Percentiles rank a stretch among this genome's conserved stretches.
Evolutionary conservation across 78 protist species (phyloP).

Genomic region (Dictyostelium brefeldianum): DNA sequence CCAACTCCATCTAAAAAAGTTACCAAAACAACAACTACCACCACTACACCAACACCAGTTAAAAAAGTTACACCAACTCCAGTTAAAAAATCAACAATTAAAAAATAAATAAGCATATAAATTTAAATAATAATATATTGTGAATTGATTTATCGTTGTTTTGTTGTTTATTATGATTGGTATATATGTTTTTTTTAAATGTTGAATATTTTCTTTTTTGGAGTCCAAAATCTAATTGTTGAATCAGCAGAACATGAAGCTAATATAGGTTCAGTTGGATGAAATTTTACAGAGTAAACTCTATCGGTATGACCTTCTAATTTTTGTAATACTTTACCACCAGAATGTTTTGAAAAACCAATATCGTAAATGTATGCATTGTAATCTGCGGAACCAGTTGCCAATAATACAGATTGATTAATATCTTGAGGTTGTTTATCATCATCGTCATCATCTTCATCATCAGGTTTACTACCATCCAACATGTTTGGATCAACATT

Average conservation of each 20-base stretch:
- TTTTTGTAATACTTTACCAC: conserved; percentile 78
- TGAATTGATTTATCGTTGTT: background rate
- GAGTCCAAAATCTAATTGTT: conserved; percentile 84
- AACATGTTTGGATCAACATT: conserved; percentile 12
- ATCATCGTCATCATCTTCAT: conserved; percentile 60
- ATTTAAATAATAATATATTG: too few relatives aligned
- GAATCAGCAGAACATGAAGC: conserved; percentile 86
- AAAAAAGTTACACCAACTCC: too few relatives aligned
- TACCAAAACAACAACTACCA: conserved; percentile 1
- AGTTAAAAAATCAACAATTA: background rate
- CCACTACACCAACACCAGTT: background rate
- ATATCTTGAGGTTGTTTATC: conserved; percentile 24
- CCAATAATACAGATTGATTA: conserved; percentile 75
- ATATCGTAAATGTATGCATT: conserved; percentile 77
- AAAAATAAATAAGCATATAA: background rate
- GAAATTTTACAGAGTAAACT: conserved; percentile 88
- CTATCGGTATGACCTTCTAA: conserved; percentile 89
- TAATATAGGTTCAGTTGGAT: conserved; percentile 88
- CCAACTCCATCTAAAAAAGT: conserved; percentile 1
- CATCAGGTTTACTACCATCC: background rate
- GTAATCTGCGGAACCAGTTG: conserved; percentile 88
- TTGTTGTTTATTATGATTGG: background rate
- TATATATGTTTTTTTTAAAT: background rate
- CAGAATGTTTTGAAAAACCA: conserved; percentile 69
- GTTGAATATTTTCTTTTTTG: conserved; percentile 69